Conservation (phyloP, 495 filamentous ascomycete species). For the Parmelia sp. region DNA sequence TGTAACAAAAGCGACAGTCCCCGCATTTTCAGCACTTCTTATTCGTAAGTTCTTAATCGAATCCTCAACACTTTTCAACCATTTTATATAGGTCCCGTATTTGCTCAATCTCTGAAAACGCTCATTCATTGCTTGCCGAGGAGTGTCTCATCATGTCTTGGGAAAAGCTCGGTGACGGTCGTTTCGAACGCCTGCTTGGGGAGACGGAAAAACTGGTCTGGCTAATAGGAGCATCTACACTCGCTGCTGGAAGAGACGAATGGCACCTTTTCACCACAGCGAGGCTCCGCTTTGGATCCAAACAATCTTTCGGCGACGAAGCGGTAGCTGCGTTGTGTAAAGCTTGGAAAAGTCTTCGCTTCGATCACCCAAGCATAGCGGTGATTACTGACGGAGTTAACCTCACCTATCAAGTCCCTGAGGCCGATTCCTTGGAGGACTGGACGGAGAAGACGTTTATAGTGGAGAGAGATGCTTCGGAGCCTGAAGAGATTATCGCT, state of each 20-base stretch:
- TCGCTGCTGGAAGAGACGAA: neutral
- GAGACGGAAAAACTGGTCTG: neutral
- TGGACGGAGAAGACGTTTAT: too few species aligned
- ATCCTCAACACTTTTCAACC: neutral
- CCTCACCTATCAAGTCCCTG: too few species aligned
- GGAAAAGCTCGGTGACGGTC: neutral
- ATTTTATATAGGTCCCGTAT: too few species aligned
- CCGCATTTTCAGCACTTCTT: too few species aligned
- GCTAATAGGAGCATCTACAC: neutral
- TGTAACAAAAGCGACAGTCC: too few species aligned
- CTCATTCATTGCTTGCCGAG: too few species aligned
- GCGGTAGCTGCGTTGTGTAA: neutral
- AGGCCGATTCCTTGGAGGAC: too few species aligned
- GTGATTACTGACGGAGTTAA: too few species aligned
- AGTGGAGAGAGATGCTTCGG: too few species aligned
- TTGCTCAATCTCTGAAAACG: too few species aligned
- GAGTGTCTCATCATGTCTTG: slow-evolving; percentile 32
- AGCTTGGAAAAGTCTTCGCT: neutral
- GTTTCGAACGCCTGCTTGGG: neutral
- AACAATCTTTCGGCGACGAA: neutral
- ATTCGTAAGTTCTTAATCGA: neutral
- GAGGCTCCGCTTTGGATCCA: neutral
- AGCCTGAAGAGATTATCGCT: too few species aligned
- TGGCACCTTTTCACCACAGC: neutral
- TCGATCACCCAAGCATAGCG: neutral